These are phyloP conservation scores for Microcera coccophila DNA, from an alignment of 2,329 filamentous ascomycete species.

Conservation along the genomic window DNA sequence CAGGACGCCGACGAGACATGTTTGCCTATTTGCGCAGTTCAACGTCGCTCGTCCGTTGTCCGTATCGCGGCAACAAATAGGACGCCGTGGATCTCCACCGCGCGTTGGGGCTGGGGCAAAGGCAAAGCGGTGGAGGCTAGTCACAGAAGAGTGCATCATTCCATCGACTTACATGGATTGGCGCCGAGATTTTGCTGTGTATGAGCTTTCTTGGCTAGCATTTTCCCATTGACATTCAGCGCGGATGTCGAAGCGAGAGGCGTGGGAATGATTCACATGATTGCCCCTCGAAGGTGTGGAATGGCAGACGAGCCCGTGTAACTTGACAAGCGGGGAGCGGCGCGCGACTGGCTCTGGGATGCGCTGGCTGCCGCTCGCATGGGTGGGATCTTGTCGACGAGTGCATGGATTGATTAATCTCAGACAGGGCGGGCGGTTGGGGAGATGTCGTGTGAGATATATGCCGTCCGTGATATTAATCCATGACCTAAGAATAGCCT, in stretches of 20 bases:
- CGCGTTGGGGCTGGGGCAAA: not conserved
- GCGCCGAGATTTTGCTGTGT: not conserved
- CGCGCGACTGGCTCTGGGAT: not conserved
- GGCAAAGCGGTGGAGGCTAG: no score
- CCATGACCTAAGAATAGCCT: not conserved
- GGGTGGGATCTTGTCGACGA: not conserved
- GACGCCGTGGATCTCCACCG: slow-evolving; percentile 9
- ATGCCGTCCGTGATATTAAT: not conserved
- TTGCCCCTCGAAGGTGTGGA: not conserved
- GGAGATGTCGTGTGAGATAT: not conserved
- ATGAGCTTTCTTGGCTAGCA: not conserved
- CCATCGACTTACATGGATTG: not conserved
- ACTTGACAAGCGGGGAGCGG: not conserved
- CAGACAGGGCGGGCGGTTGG: not conserved
- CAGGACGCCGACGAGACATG: slow-evolving; percentile 2
- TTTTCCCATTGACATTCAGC: not conserved
- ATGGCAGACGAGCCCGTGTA: slow-evolving; percentile 1
- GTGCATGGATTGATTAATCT: not conserved
- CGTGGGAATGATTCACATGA: not conserved
- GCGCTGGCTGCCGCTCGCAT: not conserved
- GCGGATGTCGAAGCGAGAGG: not conserved
- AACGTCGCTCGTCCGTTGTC: slow-evolving; percentile 1
- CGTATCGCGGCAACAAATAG: slow-evolving; percentile 20
- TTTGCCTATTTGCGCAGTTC: slow-evolving; percentile 1
- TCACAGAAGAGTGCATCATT: no score